A percentile compares a stretch with the other conserved stretches of the same genome.
phyloP scores from a whole-genome alignment of 495 filamentous ascomycete genomes.

The Monascus purpureus region DNA sequence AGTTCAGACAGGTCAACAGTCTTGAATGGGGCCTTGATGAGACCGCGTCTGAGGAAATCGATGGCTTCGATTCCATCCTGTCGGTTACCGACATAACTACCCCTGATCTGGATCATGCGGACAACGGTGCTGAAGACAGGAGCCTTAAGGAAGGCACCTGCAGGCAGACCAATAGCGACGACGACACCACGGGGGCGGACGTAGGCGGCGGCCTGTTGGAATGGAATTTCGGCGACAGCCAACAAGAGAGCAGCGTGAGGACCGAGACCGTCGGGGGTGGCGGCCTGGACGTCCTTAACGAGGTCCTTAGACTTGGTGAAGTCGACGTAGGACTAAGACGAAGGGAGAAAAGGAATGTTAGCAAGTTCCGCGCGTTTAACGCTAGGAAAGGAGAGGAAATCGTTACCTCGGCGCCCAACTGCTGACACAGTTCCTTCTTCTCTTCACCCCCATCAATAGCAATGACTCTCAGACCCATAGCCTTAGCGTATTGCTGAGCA shows the following conservation, averaged over 20 bases:
- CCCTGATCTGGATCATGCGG: slow-evolving; percentile 84
- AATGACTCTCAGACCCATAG: slow-evolving; percentile 69
- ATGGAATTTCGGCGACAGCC: slow-evolving; percentile 76
- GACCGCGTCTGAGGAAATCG: slow-evolving; percentile 70
- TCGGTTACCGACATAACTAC: slow-evolving; percentile 82
- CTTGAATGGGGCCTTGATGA: slow-evolving; percentile 83
- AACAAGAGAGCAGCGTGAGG: slow-evolving; percentile 81
- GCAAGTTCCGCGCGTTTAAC: too few relatives aligned
- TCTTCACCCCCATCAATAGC: slow-evolving; percentile 71
- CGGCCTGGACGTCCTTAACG: slow-evolving; percentile 67
- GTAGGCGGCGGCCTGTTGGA: slow-evolving; percentile 85
- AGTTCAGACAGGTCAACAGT: slow-evolving; percentile 63
- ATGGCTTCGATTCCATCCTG: slow-evolving; percentile 74
- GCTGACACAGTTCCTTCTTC: slow-evolving; percentile 52
- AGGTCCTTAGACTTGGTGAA: slow-evolving; percentile 59
- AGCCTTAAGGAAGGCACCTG: slow-evolving; percentile 60
- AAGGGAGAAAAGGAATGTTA: too few relatives aligned
- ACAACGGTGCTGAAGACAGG: slow-evolving; percentile 79
- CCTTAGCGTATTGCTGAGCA: slow-evolving; percentile 75
- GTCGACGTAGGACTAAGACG: slow-evolving; percentile 62
- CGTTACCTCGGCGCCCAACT: slow-evolving; percentile 45
- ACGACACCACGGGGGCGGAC: slow-evolving; percentile 66
- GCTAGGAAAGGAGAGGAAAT: too few relatives aligned
- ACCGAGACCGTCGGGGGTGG: slow-evolving; percentile 63
- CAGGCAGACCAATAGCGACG: slow-evolving; percentile 76